Percentiles rank a stretch among this genome's conserved stretches.
Conservation (phyloP, 805 yeast species). For the Starmerella bombicola region DNA sequence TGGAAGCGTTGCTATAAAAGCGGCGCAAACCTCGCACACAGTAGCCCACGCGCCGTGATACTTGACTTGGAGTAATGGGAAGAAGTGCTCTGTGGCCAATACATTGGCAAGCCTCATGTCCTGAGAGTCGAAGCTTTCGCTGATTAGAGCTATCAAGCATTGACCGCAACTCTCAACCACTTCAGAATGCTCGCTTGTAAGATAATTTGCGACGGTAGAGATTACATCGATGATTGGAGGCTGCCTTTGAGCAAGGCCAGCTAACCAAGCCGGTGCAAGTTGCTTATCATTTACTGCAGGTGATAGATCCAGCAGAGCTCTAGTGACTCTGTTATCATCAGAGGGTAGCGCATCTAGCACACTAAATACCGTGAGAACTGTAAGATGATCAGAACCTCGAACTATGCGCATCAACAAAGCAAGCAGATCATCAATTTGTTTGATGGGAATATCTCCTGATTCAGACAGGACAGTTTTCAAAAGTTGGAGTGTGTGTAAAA, state of each 20-base stretch:
- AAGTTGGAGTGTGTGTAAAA: conserved; percentile 69
- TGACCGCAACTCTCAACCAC: conserved; percentile 70
- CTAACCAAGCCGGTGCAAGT: conserved; percentile 88
- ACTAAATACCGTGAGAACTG: conserved; percentile 69
- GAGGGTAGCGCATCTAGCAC: conserved; percentile 71
- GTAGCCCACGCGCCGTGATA: conserved; percentile 67
- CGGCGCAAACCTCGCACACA: conserved; percentile 53
- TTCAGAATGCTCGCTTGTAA: conserved; percentile 42
- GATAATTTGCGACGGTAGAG: conserved; percentile 46
- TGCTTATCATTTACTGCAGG: conserved; percentile 76
- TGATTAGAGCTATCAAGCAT: conserved; percentile 68
- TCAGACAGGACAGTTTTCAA: conserved; percentile 50
- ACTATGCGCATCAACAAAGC: conserved; percentile 64
- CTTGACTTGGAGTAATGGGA: conserved; percentile 55
- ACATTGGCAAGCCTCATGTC: conserved; percentile 28
- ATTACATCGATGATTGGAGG: conserved; percentile 45
- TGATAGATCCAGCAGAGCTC: conserved; percentile 57
- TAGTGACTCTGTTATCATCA: conserved; percentile 39
- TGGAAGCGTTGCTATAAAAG: conserved; percentile 46
- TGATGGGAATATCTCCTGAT: conserved; percentile 53
- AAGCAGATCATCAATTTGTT: conserved; percentile 57
- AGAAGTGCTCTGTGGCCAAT: conserved; percentile 40
- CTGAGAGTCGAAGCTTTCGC: conserved; percentile 43
- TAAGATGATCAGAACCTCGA: conserved; percentile 68
- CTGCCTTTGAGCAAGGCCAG: conserved; percentile 70